phyloP scores from a whole-genome alignment of 2,329 filamentous ascomycete genomes.

The Paraconiothyrium brasiliense region DNA sequence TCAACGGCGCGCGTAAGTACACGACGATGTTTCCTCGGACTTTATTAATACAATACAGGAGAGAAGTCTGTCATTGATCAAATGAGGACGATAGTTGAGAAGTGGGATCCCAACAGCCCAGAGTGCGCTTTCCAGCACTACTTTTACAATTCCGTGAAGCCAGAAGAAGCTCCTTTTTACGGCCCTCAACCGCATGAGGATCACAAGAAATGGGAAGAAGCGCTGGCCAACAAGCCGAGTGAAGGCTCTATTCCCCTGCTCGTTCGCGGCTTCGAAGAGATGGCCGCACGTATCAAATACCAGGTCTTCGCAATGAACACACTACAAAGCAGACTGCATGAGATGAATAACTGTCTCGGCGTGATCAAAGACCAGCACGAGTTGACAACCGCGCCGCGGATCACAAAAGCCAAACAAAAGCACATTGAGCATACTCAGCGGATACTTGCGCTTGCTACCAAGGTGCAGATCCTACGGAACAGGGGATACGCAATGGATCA shows the following conservation, averaged over 20 bases:
- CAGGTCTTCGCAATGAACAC: constrained; percentile 75
- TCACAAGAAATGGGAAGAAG: constrained; percentile 83
- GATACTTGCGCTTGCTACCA: constrained; percentile 77
- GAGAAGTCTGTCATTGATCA: constrained; percentile 81
- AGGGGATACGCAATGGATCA: constrained; percentile 81
- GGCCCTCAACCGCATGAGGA: constrained; percentile 75
- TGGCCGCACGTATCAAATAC: constrained; percentile 75
- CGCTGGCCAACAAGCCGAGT: constrained; percentile 79
- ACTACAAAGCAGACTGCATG: constrained; percentile 77
- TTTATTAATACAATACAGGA: constrained; percentile 52
- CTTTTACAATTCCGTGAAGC: constrained; percentile 86
- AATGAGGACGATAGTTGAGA: constrained; percentile 73
- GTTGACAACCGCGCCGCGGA: constrained; percentile 76
- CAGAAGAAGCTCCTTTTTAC: constrained; percentile 78
- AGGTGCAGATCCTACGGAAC: constrained; percentile 82
- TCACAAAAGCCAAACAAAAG: constrained; percentile 75
- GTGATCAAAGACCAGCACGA: constrained; percentile 80
- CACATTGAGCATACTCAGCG: constrained; percentile 78
- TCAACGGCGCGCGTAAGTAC: constrained; percentile 41
- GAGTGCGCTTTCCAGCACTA: constrained; percentile 82
- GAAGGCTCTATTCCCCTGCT: constrained; percentile 80
- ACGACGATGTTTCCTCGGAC: neutral
- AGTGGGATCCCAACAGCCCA: constrained; percentile 76
- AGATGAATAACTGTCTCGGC: constrained; percentile 79
- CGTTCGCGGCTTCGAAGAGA: constrained; percentile 75